Evolutionary conservation across 768 basidiomycete genomes (phyloP), one percentile per base, ranked within the genome.

Genomic region (Mycena haematopus): DNA sequence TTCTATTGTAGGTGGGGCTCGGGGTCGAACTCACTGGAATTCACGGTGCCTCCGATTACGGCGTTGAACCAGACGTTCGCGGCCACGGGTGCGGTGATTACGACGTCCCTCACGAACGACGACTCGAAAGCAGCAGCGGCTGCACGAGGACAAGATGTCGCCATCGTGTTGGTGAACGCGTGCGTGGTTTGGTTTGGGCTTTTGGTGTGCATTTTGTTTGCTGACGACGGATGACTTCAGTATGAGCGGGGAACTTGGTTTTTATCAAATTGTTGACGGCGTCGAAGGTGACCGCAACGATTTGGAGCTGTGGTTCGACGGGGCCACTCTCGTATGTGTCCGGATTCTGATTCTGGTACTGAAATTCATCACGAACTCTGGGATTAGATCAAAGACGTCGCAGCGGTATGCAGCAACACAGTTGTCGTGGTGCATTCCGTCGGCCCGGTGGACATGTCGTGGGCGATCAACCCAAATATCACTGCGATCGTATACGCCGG

Each of bases 401-500:
- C 94, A 0, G 79, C 84, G 6, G 82, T 85, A 0, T 88, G 87
- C 74, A 84, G 78, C 65, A 93, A 93, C 72, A 93, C 91, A 6
- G 82, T 95, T 56, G 95, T 93, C 25, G 84, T 96, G 17, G 77
- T 91, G 2, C 88, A 94, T 74, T 86, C 86, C 9, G 90, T 93
- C 33, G 93, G 93, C 4, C 88, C 90, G 0, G 82, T 91, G 3
- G 70, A 84, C n/a, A 84, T 94, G 74, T 70, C 80, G 9, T 95
- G 92, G 92, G 86, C 87, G 27, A 80, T 82, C 14, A 82, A 95
- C 63, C 86, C 91, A 2, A 95, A 95, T 63, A 82, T 88, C 66
- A 86, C 86, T 6, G 86, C 79, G 2, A 84, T 88, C n/a, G 69
- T 86, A 14, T 83, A 79, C 58, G 84, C 84, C 11, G 86, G 87